These are phyloP conservation scores for Pestalotiopsis sp. DNA, from an alignment of 2,329 filamentous ascomycete species.

Conservation along the genomic window DNA sequence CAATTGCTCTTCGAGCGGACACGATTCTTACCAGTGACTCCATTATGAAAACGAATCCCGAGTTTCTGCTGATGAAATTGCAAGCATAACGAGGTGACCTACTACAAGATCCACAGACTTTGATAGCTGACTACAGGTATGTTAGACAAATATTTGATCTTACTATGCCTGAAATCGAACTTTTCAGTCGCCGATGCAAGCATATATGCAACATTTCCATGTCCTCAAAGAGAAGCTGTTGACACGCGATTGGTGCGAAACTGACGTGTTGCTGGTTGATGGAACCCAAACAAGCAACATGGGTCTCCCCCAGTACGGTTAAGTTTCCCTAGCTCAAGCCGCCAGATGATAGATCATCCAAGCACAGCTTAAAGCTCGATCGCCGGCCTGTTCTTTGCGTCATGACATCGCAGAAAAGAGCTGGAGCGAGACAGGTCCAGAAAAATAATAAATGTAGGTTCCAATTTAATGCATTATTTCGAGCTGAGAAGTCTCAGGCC, in stretches of 20 bases:
- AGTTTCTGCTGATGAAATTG: no score
- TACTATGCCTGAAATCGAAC: no score
- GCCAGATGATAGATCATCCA: background rate
- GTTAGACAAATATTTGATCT: no score
- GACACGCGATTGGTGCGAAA: background rate
- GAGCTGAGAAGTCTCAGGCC: background rate
- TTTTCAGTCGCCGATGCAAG: no score
- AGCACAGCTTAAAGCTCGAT: conserved; percentile 15
- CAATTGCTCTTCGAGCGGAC: no score
- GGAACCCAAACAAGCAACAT: background rate
- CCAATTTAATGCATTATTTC: background rate
- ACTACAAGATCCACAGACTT: no score
- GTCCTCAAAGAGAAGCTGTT: no score
- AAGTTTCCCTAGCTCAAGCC: conserved; percentile 3
- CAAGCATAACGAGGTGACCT: no score
- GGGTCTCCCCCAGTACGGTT: background rate
- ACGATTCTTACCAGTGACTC: no score
- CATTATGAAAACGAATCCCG: no score
- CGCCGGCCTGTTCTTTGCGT: conserved; percentile 23
- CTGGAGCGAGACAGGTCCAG: conserved; percentile 5
- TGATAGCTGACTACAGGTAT: no score
- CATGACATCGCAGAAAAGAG: conserved; percentile 19
- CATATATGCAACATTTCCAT: no score
- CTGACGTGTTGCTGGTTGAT: background rate
- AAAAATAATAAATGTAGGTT: conserved; percentile 17